Percentiles rank a stretch among this genome's conserved stretches.
Evolutionary conservation across 176 grass and related monocot genomes (phyloP).

Genomic region (Zea luxurians): DNA sequence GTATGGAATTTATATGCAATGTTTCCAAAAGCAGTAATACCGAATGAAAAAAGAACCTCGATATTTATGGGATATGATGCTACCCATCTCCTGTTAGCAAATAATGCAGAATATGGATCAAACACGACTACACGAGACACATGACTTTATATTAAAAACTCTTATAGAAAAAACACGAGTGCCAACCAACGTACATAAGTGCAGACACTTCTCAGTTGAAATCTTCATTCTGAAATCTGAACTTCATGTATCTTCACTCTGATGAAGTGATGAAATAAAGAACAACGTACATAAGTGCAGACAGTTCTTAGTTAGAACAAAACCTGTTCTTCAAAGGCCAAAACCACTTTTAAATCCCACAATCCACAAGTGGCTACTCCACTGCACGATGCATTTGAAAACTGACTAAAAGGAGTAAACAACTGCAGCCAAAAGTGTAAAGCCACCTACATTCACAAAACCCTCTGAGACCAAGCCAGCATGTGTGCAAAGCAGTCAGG

Average conservation of each 20-base stretch:
- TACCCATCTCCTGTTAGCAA: too few species aligned
- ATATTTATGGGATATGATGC: too few species aligned
- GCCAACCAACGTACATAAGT: too few species aligned
- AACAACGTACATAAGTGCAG: constrained; percentile 1
- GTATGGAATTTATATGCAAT: too few species aligned
- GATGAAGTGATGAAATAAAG: neutral
- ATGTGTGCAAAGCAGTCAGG: constrained; percentile 53
- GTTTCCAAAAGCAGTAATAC: too few species aligned
- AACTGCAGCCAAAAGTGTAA: neutral
- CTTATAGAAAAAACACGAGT: too few species aligned
- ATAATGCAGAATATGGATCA: too few species aligned
- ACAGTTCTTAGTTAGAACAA: neutral
- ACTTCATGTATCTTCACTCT: constrained; percentile 20
- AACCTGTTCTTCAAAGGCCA: neutral
- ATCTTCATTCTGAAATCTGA: constrained; percentile 15
- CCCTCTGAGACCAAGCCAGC: constrained; percentile 56
- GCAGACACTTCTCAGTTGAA: too few species aligned
- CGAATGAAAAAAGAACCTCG: too few species aligned
- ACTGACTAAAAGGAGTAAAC: neutral
- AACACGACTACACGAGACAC: too few species aligned
- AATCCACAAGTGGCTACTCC: neutral
- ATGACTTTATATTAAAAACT: too few species aligned
- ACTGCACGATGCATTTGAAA: too few species aligned
- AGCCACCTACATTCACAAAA: constrained; percentile 15
- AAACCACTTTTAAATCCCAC: neutral